Evolutionary conservation across 2,329 filamentous ascomycete species (phyloP).

Genomic region (Pleomassaria siparia): DNA sequence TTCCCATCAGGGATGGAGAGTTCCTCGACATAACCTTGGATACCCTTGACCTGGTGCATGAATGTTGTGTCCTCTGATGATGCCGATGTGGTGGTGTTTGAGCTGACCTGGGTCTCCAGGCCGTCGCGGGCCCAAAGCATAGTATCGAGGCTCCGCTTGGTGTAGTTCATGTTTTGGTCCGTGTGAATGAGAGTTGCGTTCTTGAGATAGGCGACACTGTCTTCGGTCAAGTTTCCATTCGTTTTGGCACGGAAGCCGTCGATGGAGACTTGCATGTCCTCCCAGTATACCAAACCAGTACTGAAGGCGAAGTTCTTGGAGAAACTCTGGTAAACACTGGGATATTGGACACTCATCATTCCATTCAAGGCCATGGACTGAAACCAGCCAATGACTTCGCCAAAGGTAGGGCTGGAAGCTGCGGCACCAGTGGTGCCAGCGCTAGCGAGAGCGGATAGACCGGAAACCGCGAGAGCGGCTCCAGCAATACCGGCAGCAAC

Average conservation of each 20-base stretch:
- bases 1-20: slow-evolving; percentile 84
- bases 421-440: slow-evolving; percentile 56
- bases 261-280: slow-evolving; percentile 75
- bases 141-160: slow-evolving; percentile 57
- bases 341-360: slow-evolving; percentile 91
- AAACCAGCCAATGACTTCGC: slow-evolving; percentile 84
- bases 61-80: slow-evolving; percentile 46
- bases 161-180: slow-evolving; percentile 57
- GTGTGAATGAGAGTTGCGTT: slow-evolving; percentile 75
- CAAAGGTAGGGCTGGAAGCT: slow-evolving; percentile 78
- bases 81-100: slow-evolving; percentile 42
- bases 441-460: slow-evolving; percentile 66
- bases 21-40: slow-evolving; percentile 81
- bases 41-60: slow-evolving; percentile 66
- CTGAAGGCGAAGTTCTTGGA: slow-evolving; percentile 93
- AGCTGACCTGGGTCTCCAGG: slow-evolving; percentile 26
- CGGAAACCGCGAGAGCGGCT: slow-evolving; percentile 74
- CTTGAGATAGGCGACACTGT: slow-evolving; percentile 72
- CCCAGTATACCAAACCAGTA: slow-evolving; percentile 80
- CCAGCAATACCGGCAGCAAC: slow-evolving; percentile 81
- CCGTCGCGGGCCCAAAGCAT: slow-evolving; percentile 59
- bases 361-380: slow-evolving; percentile 93
- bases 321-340: slow-evolving; percentile 84
- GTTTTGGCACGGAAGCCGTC: slow-evolving; percentile 79
- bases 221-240: slow-evolving; percentile 81